phyloP scores from a whole-genome alignment of 192 early-diverging fungal genomes.

The Chytriomyces sp. region DNA sequence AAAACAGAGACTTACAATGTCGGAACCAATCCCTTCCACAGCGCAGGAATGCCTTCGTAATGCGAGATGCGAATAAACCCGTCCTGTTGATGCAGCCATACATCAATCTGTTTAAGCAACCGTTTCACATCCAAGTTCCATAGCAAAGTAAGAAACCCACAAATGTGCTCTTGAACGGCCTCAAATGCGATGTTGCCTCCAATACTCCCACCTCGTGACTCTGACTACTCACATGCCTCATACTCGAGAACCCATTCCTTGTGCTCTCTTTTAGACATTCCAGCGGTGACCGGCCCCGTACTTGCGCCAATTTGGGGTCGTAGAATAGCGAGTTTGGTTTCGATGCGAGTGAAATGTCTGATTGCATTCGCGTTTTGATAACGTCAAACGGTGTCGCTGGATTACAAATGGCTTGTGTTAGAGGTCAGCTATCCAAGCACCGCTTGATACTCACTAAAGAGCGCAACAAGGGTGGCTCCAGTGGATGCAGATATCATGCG shows the following conservation, averaged over 20 bases:
- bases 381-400: constrained; percentile 87
- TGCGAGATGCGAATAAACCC: constrained; percentile 63
- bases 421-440: neutral
- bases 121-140: neutral
- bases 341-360: constrained; percentile 36
- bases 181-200: constrained; percentile 17
- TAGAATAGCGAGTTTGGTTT: constrained; percentile 27
- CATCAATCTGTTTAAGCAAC: neutral
- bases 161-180: constrained; percentile 17
- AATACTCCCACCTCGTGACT: neutral
- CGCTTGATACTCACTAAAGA: constrained; percentile 63
- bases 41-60: constrained; percentile 75
- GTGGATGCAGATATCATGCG: constrained; percentile 81
- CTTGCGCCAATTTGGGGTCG: constrained; percentile 1
- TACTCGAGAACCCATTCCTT: neutral
- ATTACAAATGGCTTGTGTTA: neutral
- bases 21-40: constrained; percentile 89
- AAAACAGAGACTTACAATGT: constrained; percentile 60
- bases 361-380: constrained; percentile 83
- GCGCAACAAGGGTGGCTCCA: constrained; percentile 82
- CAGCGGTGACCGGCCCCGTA: neutral
- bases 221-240: neutral
- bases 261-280: neutral
- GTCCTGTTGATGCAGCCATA: constrained; percentile 19
- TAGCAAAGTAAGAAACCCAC: neutral